phyloP scores from a whole-genome alignment of 306 rosid genomes.

The Cucurbita ficifolia region DNA sequence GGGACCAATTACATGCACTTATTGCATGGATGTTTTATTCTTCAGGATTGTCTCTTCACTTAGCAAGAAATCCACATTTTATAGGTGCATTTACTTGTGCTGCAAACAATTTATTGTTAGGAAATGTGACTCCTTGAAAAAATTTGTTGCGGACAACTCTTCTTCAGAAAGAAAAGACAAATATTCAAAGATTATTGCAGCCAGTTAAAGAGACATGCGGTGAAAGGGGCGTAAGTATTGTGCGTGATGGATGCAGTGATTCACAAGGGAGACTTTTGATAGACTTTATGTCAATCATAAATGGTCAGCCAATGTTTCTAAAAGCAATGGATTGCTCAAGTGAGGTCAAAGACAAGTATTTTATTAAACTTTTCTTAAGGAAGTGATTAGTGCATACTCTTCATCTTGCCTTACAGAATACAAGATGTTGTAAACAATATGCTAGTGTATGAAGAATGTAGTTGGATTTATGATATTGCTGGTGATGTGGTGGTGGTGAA shows the following conservation, averaged over 20 bases:
- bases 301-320: not conserved
- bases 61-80: no score
- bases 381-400: not conserved
- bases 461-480: no score
- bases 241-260: not conserved
- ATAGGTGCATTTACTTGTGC: not conserved
- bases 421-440: no score
- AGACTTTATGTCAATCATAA: no score
- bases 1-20: not conserved
- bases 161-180: not conserved
- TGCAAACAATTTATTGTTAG: not conserved
- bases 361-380: no score
- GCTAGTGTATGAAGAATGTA: no score
- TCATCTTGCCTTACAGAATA: not conserved
- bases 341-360: not conserved
- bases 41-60: not conserved
- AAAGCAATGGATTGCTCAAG: not conserved
- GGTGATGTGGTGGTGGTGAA: no score
- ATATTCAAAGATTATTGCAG: not conserved
- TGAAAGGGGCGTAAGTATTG: not conserved
- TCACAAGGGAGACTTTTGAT: not conserved
- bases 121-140: not conserved
- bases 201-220: not conserved
- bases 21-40: not conserved
- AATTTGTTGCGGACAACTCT: not conserved